Evolutionary conservation across 495 filamentous ascomycete genomes (phyloP).

Genomic region (Neurospora africana): DNA sequence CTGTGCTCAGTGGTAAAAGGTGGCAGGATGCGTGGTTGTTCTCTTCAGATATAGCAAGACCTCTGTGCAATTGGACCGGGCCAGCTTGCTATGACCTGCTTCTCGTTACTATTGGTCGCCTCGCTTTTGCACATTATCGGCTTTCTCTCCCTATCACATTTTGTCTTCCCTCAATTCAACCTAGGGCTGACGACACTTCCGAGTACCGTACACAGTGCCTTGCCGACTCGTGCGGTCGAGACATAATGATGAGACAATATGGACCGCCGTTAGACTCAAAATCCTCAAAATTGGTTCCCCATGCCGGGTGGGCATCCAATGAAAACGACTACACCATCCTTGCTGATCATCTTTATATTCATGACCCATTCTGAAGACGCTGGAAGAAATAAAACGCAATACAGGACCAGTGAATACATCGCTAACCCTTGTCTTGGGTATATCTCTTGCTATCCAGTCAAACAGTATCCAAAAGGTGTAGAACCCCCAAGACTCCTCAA

Average conservation of each 20-base stretch:
- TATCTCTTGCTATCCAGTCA: background rate
- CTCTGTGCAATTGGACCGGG: background rate
- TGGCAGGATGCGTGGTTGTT: background rate
- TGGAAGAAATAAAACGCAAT: background rate
- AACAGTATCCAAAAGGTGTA: background rate
- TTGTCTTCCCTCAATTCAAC: background rate
- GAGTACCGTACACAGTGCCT: background rate
- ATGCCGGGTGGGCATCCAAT: background rate
- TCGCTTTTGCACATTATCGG: slow-evolving; percentile 4
- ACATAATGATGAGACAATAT: background rate
- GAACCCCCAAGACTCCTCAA: background rate
- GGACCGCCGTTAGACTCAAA: background rate
- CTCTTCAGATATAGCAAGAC: background rate
- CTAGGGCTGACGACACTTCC: background rate
- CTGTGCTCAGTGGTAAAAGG: background rate
- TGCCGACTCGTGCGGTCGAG: background rate
- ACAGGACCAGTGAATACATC: background rate
- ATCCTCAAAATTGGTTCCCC: background rate
- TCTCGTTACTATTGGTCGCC: slow-evolving; percentile 9
- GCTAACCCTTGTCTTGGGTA: background rate
- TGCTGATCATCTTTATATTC: background rate
- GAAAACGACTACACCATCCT: background rate
- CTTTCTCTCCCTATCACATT: background rate
- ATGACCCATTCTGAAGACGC: background rate
- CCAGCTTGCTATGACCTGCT: background rate